Conservation (phyloP, 2,329 filamentous ascomycete genomes). For the Aspergillus luchuensis region DNA sequence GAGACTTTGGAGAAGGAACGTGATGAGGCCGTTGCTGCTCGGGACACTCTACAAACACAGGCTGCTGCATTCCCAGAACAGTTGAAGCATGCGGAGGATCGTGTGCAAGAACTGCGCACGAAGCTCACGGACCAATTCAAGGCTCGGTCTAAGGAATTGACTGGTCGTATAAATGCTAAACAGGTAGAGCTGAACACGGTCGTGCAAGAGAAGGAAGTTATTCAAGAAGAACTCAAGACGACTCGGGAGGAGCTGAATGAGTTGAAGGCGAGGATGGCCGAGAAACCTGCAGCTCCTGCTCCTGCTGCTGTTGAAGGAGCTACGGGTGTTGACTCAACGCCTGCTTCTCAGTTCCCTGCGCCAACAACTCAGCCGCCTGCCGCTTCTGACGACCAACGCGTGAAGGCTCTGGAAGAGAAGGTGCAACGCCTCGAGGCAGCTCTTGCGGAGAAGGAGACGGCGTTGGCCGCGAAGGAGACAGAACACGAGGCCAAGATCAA, state of each 20-base stretch:
- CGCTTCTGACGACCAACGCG: constrained; percentile 56
- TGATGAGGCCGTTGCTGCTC: constrained; percentile 62
- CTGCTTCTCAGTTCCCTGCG: constrained; percentile 35
- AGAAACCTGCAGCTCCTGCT: constrained; percentile 32
- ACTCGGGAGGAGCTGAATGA: constrained; percentile 60
- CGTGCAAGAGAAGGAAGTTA: constrained; percentile 64
- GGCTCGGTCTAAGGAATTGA: constrained; percentile 63
- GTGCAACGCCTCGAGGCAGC: constrained; percentile 56
- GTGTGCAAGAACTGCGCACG: constrained; percentile 52
- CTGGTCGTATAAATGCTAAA: constrained; percentile 60
- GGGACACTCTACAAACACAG: constrained; percentile 54
- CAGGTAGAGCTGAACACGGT: constrained; percentile 51
- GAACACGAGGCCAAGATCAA: constrained; percentile 54
- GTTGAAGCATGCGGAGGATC: constrained; percentile 50
- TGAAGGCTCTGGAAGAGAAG: constrained; percentile 63
- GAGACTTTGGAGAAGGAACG: constrained; percentile 66
- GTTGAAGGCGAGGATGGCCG: constrained; percentile 57
- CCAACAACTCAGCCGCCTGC: constrained; percentile 27
- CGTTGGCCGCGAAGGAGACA: constrained; percentile 50
- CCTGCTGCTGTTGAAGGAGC: constrained; percentile 53
- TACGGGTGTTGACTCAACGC: constrained; percentile 42
- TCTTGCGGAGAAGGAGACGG: constrained; percentile 51
- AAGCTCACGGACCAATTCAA: constrained; percentile 56
- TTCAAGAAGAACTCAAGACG: constrained; percentile 68
- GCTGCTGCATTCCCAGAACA: constrained; percentile 52